Evolutionary conservation across 129 eudicot species (phyloP), one percentile per base, ranked within the genome.

Genomic region (Smallanthus sonchifolius): DNA sequence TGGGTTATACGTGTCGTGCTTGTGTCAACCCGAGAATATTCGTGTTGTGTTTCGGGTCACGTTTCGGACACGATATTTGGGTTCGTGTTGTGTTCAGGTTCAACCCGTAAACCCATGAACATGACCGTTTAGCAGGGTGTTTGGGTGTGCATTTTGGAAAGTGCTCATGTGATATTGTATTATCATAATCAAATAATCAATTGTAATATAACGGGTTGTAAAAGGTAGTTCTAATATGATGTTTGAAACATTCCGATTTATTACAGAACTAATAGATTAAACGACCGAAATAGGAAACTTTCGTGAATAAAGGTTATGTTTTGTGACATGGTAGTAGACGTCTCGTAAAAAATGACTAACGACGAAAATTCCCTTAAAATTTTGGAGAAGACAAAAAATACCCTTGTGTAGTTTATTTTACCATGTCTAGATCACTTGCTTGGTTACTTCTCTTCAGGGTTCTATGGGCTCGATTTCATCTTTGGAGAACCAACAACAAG

Each of bases 401-500:
- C 42, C n/a, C 40, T 32, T 32, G 34, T 56, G 39, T 47, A 68
- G 40, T 77, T 54, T 42, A 42, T 48, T 48, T 35, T 43, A 38
- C 34, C 24, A 37, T 6, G 15, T 65, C 32, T 42, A 4, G n/a
- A 1, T 51, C 47, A 3, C 78, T 77, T 52, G 56, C 14, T 8
- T 43, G 54, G 51, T 67, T 19, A 24, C 54, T 24, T 72, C 42
- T 77, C 20, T 73, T 73, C 73, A 94, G 97, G 93, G 89, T 82
- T 91, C 92, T 76, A 30, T 82, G 72, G 90, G 96, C 44, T 83
- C 95, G 40, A 82, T 84, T 75, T 77, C 91, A 69, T 72, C 98
- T 79, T 64, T 89, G 7, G 98, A 86, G 70, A 77, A 64, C 79
- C 96, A 85, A 71, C 92, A 81, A 8, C 96, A 86, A 73, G 71